Conservation (phyloP, 352 stramenopile genomes). For the Phytophthora hibernalis region DNA sequence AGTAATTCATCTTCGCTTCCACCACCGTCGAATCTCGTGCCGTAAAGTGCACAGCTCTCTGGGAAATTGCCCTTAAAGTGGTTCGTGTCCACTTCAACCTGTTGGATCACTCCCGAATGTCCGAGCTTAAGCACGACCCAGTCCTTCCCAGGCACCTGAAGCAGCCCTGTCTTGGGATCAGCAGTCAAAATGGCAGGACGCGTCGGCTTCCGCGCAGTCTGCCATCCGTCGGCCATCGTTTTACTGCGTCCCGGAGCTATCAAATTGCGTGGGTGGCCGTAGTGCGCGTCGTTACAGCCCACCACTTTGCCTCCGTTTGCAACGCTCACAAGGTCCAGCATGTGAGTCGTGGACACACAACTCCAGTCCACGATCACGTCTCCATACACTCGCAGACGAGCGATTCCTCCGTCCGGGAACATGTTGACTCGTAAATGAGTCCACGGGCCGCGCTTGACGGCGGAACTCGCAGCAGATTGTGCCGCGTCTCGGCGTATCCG, state of each 20-base stretch:
- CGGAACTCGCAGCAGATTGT: slow-evolving; percentile 83
- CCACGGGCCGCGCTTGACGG: slow-evolving; percentile 54
- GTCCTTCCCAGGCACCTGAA: slow-evolving; percentile 87
- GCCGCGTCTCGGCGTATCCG: slow-evolving; percentile 88
- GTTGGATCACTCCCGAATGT: slow-evolving; percentile 65
- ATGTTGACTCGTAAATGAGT: slow-evolving; percentile 94
- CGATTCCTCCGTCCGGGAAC: slow-evolving; percentile 94
- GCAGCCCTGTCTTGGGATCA: slow-evolving; percentile 49
- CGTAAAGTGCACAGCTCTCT: slow-evolving; percentile 88
- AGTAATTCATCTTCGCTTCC: slow-evolving; percentile 43
- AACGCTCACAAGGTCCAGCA: slow-evolving; percentile 88
- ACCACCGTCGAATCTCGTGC: slow-evolving; percentile 50
- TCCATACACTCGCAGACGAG: slow-evolving; percentile 86
- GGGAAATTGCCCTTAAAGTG: slow-evolving; percentile 97
- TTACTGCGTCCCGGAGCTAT: slow-evolving; percentile 85
- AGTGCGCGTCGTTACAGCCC: slow-evolving; percentile 94
- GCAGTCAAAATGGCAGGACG: slow-evolving; percentile 76
- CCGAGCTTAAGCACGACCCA: slow-evolving; percentile 94
- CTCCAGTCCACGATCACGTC: slow-evolving; percentile 73
- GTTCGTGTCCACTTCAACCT: slow-evolving; percentile 93
- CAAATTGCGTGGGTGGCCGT: slow-evolving; percentile 93
- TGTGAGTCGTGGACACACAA: slow-evolving; percentile 48
- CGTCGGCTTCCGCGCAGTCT: slow-evolving; percentile 92
- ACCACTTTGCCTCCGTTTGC: slow-evolving; percentile 88
- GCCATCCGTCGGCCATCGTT: slow-evolving; percentile 95